A percentile compares a stretch with the other conserved stretches of the same genome.
phyloP scores from a whole-genome alignment of 106 monocot species.

The Posidonia australis region DNA sequence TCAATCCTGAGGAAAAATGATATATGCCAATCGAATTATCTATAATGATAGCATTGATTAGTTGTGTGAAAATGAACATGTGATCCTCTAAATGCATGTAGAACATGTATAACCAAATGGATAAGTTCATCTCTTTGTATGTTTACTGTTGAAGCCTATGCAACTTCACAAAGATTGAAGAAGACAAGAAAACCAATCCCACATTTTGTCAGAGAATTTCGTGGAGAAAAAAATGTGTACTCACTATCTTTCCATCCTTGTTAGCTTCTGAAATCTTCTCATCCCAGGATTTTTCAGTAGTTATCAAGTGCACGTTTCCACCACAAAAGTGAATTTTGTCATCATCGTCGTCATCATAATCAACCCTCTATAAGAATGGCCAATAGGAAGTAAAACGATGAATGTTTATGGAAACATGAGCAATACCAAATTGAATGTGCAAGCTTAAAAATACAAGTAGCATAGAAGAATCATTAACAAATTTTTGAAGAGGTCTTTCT shows the following conservation, averaged over 20 bases:
- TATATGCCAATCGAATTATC: not conserved
- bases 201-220: not conserved
- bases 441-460: no score
- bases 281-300: slow-evolving; percentile 43
- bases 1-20: no score
- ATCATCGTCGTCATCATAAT: slow-evolving; percentile 12
- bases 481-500: no score
- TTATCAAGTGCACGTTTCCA: slow-evolving; percentile 44
- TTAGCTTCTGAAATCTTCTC: slow-evolving; percentile 41
- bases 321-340: slow-evolving; percentile 28
- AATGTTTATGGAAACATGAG: no score
- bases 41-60: not conserved
- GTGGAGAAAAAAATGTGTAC: slow-evolving; percentile 4
- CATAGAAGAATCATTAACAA: no score
- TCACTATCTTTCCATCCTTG: slow-evolving; percentile 52
- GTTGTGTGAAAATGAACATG: no score
- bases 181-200: not conserved
- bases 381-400: no score
- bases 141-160: not conserved
- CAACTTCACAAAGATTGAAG: not conserved
- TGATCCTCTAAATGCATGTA: no score
- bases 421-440: no score
- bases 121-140: not conserved
- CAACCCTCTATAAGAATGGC: slow-evolving; percentile 9
- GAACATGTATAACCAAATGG: no score